Evolutionary conservation across 1,284 basidiomycete genomes (phyloP), one percentile per base, ranked within the genome.

Genomic region (Melampsora larici-populina): DNA sequence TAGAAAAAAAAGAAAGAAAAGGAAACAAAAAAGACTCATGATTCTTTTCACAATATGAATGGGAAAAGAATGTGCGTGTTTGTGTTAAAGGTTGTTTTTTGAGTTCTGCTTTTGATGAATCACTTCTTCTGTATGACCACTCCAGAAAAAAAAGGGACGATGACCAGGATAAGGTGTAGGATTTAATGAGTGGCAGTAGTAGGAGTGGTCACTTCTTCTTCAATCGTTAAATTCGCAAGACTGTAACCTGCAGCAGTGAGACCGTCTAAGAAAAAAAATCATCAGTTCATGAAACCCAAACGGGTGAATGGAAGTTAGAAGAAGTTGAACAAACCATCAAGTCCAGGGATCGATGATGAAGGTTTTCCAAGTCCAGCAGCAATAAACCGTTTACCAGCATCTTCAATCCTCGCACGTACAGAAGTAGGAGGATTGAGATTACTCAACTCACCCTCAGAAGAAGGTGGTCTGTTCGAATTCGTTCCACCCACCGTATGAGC

Each of bases 301-400:
- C 26, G 17, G 33, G 31, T 48, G n/a, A 66, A 24, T 36, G 6
- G 7, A 17, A 26, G 11, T n/a, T 1, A 2, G 4, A 36, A 46
- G 4, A 24, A 11, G 46, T 62, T 5, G 5, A 18, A 68, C 75
- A 63, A 18, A 64, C 75, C 75, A 29, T 77, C 75, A 18, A 77
- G 40, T 33, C 66, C 75, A 60, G 43, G 46, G 51, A 76, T 76
- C 6, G 65, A 29, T 1, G 75, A 63, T 31, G 43, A 36, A 21
- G 75, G 75, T 55, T 77, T 77, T 31, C 75, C 66, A 49, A 77
- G 49, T 63, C 75, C 75, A 55, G 75, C 67, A 9, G 75, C 67
- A 48, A 77, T 77, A 48, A 77, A 77, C 5, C 75, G 66, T 51
- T 77, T 77, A 36, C 75, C 75, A 26, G 75, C 75, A 11, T 77